These are phyloP conservation scores for Kodamaea leandrae DNA, from an alignment of 805 yeast species.

Conservation along the genomic window DNA sequence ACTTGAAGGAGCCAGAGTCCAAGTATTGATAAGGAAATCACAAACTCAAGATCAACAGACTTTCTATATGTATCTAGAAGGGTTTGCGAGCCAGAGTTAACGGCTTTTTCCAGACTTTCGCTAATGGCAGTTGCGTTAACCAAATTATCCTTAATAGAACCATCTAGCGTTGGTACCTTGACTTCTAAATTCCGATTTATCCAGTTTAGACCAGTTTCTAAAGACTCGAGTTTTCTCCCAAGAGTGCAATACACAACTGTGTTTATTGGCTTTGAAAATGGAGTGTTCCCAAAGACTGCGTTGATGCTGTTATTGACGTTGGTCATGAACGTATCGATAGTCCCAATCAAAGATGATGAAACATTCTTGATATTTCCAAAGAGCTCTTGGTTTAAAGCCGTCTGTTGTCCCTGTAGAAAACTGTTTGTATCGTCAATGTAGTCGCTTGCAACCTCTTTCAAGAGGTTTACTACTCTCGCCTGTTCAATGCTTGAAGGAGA, in stretches of 20 bases:
- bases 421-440: constrained; percentile 44
- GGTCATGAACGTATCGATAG: constrained; percentile 55
- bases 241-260: constrained; percentile 76
- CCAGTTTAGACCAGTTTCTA: constrained; percentile 80
- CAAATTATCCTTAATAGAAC: constrained; percentile 4
- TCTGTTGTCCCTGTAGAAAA: constrained; percentile 49
- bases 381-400: constrained; percentile 55
- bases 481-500: neutral
- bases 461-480: neutral
- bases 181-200: constrained; percentile 60
- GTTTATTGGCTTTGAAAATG: constrained; percentile 59
- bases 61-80: constrained; percentile 3
- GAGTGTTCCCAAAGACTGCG: constrained; percentile 64
- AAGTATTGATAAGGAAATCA: constrained; percentile 5
- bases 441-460: neutral
- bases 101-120: neutral
- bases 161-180: constrained; percentile 45
- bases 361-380: constrained; percentile 65
- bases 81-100: neutral
- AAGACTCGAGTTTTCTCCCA: constrained; percentile 63
- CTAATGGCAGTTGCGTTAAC: neutral
- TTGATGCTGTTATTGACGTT: constrained; percentile 59
- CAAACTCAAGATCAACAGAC: constrained; percentile 11
- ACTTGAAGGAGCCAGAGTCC: constrained; percentile 15
- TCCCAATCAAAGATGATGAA: constrained; percentile 55